Evolutionary conservation across 768 basidiomycete genomes (phyloP), one percentile per base, ranked within the genome.

Genomic region (Pholiota molesta): DNA sequence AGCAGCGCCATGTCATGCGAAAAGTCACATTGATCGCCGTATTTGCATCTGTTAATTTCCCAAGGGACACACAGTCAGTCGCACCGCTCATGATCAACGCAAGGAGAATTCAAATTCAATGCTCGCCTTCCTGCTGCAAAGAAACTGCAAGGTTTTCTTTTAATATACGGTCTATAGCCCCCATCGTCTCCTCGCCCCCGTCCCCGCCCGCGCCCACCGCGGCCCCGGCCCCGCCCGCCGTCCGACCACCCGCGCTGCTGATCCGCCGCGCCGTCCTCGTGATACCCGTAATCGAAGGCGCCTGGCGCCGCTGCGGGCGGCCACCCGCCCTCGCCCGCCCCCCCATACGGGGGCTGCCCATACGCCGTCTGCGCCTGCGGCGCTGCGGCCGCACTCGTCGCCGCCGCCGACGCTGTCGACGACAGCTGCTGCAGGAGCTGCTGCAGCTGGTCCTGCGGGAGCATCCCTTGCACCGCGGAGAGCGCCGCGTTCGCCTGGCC

Each of bases 111-210:
- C 66, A 74, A 75, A 75, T 81, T 81, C 72, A 74, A 82, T 85
- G 89, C 92, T 93, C 87, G 90, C 92, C 91, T 93, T 91, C 91
- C 92, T 86, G 87, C 84, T 80, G 86, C 85, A 85, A 87, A 93
- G 82, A 93, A 94, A 84, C 82, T 89, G 90, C 92, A 94, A 78
- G 89, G 88, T 87, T 85, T 87, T 87, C 88, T 86, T 87, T 87
- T 92, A 85, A 80, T 90, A 77, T 83, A 67, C 54, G 66, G 83
- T 88, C 83, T 90, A 89, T 81, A 85, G 66, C 84, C 86, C 62
- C 82, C 83, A 47, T 84, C 84, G 42, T 81, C 83, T 61, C 80
- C 81, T 58, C 76, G 71, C 62, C 85, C 80, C 62, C 81, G 69
- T 53, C 78, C 76, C 57, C 87, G 78, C 39, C 90, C 86, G 55